Evolutionary conservation across 1,284 basidiomycete genomes (phyloP).

Genomic region (Ceratobasidium sp.): DNA sequence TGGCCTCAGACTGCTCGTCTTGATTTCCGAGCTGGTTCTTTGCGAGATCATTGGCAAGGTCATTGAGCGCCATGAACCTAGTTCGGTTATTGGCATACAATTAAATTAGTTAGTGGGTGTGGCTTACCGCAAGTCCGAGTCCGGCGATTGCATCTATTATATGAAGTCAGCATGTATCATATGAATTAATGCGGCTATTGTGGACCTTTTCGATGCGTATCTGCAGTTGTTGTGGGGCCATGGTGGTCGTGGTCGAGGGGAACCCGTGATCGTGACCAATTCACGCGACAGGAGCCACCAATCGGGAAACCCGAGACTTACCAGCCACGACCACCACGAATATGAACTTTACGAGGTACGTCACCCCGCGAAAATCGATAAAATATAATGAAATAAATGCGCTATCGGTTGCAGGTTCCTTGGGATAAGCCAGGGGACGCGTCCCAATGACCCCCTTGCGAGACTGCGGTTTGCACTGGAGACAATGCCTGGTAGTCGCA

Average conservation of each 20-base stretch:
- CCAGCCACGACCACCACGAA: constrained; percentile 16
- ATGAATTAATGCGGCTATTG: constrained; percentile 1
- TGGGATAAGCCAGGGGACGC: constrained; percentile 39
- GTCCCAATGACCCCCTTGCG: constrained; percentile 60
- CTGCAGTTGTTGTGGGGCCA: constrained; percentile 82
- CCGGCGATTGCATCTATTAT: constrained; percentile 75
- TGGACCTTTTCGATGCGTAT: constrained; percentile 75
- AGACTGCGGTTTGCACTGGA: constrained; percentile 74
- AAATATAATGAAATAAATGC: neutral
- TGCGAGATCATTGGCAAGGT: constrained; percentile 84
- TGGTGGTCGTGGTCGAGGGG: constrained; percentile 53
- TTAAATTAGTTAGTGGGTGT: constrained; percentile 41
- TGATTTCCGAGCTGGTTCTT: constrained; percentile 72
- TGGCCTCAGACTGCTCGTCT: constrained; percentile 81
- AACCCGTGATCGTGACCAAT: constrained; percentile 41
- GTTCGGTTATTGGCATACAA: constrained; percentile 42
- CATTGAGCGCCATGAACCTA: constrained; percentile 94
- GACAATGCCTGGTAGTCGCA: constrained; percentile 75
- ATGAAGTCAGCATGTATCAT: constrained; percentile 43
- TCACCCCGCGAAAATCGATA: neutral
- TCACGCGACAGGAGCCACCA: neutral
- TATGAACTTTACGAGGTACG: constrained; percentile 36
- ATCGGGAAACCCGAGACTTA: constrained; percentile 1
- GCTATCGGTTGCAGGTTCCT: constrained; percentile 28
- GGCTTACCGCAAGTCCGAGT: constrained; percentile 76